Conservation (phyloP, 2,329 filamentous ascomycete genomes). For the Aspergillus aculeatus region DNA sequence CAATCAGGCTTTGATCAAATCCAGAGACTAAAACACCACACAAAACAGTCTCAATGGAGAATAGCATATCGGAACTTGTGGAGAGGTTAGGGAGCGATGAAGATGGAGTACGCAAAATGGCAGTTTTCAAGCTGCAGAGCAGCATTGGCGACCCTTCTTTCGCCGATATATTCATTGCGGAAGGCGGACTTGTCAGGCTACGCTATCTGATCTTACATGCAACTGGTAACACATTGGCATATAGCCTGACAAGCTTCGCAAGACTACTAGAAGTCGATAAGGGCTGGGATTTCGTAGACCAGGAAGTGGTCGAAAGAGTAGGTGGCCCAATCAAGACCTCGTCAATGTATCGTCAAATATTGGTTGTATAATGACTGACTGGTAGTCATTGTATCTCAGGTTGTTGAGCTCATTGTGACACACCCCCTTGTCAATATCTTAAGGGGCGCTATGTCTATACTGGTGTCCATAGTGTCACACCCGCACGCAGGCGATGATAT, state of each 20-base stretch:
- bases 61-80: constrained; percentile 57
- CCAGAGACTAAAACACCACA: neutral
- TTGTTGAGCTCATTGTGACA: constrained; percentile 89
- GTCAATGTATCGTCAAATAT: neutral
- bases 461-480: constrained; percentile 88
- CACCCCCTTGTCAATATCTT: constrained; percentile 97
- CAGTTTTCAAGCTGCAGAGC: constrained; percentile 94
- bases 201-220: constrained; percentile 80
- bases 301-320: constrained; percentile 59
- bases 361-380: constrained; percentile 3
- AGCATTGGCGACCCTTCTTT: constrained; percentile 96
- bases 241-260: constrained; percentile 85
- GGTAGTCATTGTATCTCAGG: constrained; percentile 40
- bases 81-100: constrained; percentile 62
- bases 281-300: constrained; percentile 75
- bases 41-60: constrained; percentile 47
- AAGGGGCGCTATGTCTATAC: constrained; percentile 91
- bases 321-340: constrained; percentile 24
- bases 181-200: constrained; percentile 78
- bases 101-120: constrained; percentile 96
- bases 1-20: neutral
- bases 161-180: constrained; percentile 91
- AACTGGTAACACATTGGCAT: constrained; percentile 90
- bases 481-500: constrained; percentile 60
- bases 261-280: constrained; percentile 92